Evolutionary conservation across 192 early-diverging fungal species (phyloP).

Genomic region (Entomortierella parvispora): DNA sequence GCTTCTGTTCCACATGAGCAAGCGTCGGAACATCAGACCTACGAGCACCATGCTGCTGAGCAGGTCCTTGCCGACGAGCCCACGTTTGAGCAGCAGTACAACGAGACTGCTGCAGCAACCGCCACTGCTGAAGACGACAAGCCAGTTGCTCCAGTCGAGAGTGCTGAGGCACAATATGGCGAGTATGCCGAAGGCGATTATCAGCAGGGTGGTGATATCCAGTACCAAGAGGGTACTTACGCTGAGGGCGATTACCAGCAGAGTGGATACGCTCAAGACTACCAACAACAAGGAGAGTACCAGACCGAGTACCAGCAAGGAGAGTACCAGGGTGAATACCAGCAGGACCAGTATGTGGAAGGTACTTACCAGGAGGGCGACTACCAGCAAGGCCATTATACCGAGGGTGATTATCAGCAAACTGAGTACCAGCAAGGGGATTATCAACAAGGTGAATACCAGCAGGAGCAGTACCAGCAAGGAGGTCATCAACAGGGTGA

Average conservation of each 20-base stretch:
- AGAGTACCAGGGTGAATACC: not conserved
- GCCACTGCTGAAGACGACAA: too few species aligned
- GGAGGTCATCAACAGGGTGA: too few species aligned
- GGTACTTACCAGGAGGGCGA: slow-evolving; percentile 3
- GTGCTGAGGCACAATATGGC: not conserved
- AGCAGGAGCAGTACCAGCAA: too few species aligned
- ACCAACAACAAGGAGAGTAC: not conserved
- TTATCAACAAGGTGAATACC: slow-evolving; percentile 16
- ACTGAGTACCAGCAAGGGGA: slow-evolving; percentile 9
- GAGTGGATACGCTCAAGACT: not conserved
- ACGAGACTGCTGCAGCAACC: slow-evolving; percentile 1
- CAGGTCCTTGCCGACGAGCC: slow-evolving; percentile 27
- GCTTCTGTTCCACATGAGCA: not conserved
- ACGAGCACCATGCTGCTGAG: not conserved
- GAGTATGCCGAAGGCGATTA: not conserved
- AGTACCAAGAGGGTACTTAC: not conserved
- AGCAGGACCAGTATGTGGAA: slow-evolving; percentile 1
- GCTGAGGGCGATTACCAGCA: not conserved
- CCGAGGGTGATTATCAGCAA: not conserved
- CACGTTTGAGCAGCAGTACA: slow-evolving; percentile 21
- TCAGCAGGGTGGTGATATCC: not conserved
- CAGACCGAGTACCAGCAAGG: not conserved
- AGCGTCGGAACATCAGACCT: not conserved
- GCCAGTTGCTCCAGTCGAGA: not conserved
- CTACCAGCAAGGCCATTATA: slow-evolving; percentile 8